A percentile compares a stretch with the other conserved stretches of the same genome.
phyloP scores from a whole-genome alignment of 139 green algal genomes.

The Nannochloris sp. region DNA sequence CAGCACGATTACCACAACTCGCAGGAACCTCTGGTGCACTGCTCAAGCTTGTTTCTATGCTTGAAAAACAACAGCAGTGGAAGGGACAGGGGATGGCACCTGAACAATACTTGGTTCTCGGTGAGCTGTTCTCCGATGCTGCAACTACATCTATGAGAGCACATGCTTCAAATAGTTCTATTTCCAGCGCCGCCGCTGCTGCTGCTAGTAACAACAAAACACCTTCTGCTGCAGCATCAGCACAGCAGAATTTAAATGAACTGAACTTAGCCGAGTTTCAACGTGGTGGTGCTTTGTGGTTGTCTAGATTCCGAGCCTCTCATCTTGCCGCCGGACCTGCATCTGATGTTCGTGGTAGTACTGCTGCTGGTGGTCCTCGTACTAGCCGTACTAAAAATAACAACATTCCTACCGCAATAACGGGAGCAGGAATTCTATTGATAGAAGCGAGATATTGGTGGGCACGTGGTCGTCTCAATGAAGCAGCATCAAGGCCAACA shows the following conservation, averaged over 20 bases:
- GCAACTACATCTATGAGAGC: too few relatives aligned
- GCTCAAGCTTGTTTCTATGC: not conserved
- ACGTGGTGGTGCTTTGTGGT: not conserved
- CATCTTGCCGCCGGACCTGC: not conserved
- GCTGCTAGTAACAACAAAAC: not conserved
- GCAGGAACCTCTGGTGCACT: not conserved
- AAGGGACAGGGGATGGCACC: not conserved
- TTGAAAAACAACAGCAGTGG: not conserved
- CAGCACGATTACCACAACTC: not conserved
- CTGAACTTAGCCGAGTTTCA: not conserved
- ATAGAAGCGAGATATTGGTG: not conserved
- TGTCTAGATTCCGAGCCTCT: not conserved
- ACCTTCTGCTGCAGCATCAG: not conserved
- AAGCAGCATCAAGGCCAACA: not conserved
- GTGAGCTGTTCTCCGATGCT: not conserved
- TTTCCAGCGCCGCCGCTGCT: not conserved
- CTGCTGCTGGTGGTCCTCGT: too few relatives aligned
- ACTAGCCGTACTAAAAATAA: too few relatives aligned
- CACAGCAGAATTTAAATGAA: not conserved
- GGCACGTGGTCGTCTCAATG: not conserved
- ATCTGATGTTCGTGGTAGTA: not conserved
- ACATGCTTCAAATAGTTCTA: too few relatives aligned
- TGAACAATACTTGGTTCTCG: not conserved
- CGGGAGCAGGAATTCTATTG: not conserved
- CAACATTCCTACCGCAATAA: too few relatives aligned